Conservation (phyloP, 495 filamentous ascomycete species). For the Parachaetomium inaequale region DNA sequence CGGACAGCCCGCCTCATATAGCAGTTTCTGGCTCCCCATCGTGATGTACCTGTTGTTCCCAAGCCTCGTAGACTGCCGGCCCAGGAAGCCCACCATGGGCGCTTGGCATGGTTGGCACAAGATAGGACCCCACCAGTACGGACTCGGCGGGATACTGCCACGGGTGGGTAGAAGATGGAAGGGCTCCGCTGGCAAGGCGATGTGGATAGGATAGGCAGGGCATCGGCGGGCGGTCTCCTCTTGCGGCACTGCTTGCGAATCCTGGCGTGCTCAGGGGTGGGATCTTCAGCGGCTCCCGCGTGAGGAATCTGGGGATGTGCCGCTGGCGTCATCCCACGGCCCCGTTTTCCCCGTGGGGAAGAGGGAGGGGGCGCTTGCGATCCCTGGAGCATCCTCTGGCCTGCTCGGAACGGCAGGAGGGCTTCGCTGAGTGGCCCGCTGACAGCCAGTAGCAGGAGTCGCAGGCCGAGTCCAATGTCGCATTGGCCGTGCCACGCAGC, state of each 20-base stretch:
- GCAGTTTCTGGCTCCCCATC: neutral
- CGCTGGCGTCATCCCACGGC: neutral
- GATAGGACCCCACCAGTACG: neutral
- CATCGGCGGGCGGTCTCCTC: conserved; percentile 1
- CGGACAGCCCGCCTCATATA: conserved; percentile 2
- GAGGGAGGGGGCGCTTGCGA: conserved; percentile 1
- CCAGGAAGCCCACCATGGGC: neutral
- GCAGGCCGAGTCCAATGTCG: neutral
- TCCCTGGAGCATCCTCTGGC: neutral
- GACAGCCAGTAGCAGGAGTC: neutral
- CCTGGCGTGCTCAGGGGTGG: neutral
- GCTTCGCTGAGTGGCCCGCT: neutral
- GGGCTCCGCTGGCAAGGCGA: conserved; percentile 29
- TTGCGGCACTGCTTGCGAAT: conserved; percentile 9
- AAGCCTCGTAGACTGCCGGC: neutral
- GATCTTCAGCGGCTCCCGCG: neutral
- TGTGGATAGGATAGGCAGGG: conserved; percentile 25
- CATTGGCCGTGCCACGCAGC: conserved; percentile 3
- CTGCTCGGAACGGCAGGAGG: neutral
- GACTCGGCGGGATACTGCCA: neutral
- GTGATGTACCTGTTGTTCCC: neutral
- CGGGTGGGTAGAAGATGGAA: too few relatives aligned
- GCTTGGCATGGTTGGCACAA: conserved; percentile 1
- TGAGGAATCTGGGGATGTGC: neutral
- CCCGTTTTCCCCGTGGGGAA: conserved; percentile 15